Evolutionary conservation across 75 land plant genomes (phyloP), one percentile per base, ranked within the genome.

Genomic region (Pinus taeda): DNA sequence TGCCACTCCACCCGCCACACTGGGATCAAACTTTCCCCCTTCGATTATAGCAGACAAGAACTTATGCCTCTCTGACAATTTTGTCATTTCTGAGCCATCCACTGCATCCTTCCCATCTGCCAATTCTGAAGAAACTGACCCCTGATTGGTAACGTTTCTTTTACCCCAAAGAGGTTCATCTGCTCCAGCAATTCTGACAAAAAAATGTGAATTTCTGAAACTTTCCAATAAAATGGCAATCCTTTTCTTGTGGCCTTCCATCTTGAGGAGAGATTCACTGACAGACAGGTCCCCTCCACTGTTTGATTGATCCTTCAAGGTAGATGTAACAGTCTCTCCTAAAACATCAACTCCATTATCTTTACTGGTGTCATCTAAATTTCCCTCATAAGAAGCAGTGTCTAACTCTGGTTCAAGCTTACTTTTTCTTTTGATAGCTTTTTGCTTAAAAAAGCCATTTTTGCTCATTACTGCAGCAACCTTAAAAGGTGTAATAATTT

Each of bases 401-500:
- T 65, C 66, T 15, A 62, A 42, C 17, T 64, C 67, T 29, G 36
- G 63, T 69, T 67, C 81, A 22, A 57, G 57, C 63, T 36, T 74
- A 57, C 73, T 73, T 64, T 77, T 84, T 71, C 73, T 66, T 22
- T 75, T 57, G 39, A 62, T 73, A 4, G 60, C 13, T 60, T 78
- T 79, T 55, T 82, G 81, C 7, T 70, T 71, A 30, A 74, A 24
- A 30, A 24, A 74, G 12, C 81, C 85, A 84, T 81, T 84, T 84
- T 81, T 89, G 79, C 81, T 90, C 89, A 94, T 89, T 14, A 87
- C 85, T 6, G 98, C 98, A 79, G 99, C 98, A 79, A 94, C 90
- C 83, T 85, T 89, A 78, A 94, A 97, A 33, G 99, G 98, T 60
- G 98, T 90, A 55, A 97, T 88, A 53, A 92, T 84, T 80, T 94